These are phyloP conservation scores for Neospora caninum DNA, from an alignment of 169 alveolate species.

Conservation along the genomic window DNA sequence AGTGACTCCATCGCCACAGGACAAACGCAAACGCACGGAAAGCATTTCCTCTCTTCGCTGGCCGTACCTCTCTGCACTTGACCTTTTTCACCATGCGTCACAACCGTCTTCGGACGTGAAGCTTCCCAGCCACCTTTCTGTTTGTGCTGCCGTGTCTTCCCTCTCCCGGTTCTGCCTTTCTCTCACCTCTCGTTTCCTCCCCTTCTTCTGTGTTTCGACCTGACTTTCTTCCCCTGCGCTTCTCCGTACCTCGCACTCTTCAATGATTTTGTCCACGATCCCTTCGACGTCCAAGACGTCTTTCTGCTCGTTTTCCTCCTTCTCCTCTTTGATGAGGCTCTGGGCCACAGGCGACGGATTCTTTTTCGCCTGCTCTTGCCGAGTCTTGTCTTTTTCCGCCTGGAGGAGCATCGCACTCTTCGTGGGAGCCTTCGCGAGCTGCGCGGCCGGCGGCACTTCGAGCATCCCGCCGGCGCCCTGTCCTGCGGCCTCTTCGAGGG, in stretches of 20 bases:
- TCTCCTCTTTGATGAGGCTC: constrained; percentile 48
- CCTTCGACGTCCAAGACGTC: constrained; percentile 53
- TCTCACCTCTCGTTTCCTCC: too few relatives aligned
- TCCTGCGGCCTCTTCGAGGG: background rate
- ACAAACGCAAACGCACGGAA: too few relatives aligned
- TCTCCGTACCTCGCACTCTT: constrained; percentile 64
- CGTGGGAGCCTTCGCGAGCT: constrained; percentile 4
- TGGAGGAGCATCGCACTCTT: constrained; percentile 49
- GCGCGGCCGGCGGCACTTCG: background rate
- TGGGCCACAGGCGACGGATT: constrained; percentile 63
- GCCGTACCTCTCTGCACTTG: too few relatives aligned
- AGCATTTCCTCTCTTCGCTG: too few relatives aligned
- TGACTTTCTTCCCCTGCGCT: too few relatives aligned
- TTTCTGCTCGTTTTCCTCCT: constrained; percentile 20
- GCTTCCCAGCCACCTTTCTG: too few relatives aligned
- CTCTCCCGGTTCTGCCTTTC: too few relatives aligned
- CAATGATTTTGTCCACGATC: constrained; percentile 64
- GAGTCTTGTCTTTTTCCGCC: constrained; percentile 51
- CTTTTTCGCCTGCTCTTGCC: constrained; percentile 53
- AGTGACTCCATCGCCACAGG: too few relatives aligned
- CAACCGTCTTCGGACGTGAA: too few relatives aligned
- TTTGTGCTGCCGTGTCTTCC: too few relatives aligned
- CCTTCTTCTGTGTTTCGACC: too few relatives aligned
- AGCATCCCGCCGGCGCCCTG: constrained; percentile 16
- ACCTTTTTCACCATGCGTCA: too few relatives aligned